Evolutionary conservation across 441 rosid species (phyloP).

Genomic region (Metrosideros polymorpha): DNA sequence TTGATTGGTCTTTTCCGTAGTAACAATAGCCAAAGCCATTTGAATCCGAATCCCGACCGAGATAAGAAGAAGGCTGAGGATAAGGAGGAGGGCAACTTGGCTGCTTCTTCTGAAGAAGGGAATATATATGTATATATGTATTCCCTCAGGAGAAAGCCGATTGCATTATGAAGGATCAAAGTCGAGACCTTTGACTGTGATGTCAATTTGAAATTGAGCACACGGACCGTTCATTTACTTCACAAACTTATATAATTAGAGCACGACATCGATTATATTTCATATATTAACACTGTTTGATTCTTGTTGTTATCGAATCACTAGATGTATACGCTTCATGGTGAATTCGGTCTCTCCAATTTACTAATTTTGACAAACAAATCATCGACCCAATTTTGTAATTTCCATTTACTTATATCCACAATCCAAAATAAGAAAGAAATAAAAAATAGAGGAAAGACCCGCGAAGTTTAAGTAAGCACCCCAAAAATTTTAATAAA

Average conservation of each 20-base stretch:
- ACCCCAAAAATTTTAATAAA: background rate
- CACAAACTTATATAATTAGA: background rate
- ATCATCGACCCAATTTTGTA: background rate
- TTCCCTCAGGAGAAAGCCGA: too few species aligned
- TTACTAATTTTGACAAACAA: background rate
- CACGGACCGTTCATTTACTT: fast-evolving
- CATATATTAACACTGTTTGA: background rate
- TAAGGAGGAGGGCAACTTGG: background rate
- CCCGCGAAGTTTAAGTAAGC: background rate
- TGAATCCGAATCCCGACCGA: background rate
- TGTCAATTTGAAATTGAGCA: background rate
- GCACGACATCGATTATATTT: background rate
- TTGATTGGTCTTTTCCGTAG: background rate
- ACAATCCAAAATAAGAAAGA: background rate
- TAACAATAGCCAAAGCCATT: background rate
- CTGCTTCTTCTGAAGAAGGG: background rate
- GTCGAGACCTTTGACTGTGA: background rate
- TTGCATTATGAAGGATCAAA: background rate
- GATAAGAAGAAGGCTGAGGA: background rate
- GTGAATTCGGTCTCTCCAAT: background rate
- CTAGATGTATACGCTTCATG: background rate
- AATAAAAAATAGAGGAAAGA: background rate
- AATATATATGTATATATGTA: too few species aligned
- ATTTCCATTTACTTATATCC: background rate
- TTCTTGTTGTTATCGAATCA: background rate